phyloP scores from a whole-genome alignment of 768 basidiomycete genomes.

The Symmetrospora coprosmae region DNA sequence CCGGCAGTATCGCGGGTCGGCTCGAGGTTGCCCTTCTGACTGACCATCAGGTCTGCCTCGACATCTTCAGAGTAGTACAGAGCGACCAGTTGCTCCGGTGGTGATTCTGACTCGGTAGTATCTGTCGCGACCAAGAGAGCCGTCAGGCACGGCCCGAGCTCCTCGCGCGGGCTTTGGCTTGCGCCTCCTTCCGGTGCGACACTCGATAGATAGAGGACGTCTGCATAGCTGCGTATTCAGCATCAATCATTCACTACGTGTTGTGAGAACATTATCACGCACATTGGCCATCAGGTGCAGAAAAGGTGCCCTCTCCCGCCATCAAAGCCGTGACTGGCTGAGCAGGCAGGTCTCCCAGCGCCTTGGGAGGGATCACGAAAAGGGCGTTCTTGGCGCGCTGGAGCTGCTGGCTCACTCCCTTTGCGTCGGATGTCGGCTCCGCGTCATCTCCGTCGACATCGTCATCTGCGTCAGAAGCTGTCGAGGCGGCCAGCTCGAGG shows the following conservation, averaged over 20 bases:
- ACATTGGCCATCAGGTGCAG: conserved; percentile 62
- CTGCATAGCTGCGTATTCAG: conserved; percentile 36
- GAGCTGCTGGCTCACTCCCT: conserved; percentile 35
- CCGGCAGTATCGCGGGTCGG: background rate
- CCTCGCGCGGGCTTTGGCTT: background rate
- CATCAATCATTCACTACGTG: background rate
- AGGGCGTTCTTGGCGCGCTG: conserved; percentile 56
- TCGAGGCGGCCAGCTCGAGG: too few species aligned
- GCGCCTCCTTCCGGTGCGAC: conserved; percentile 25
- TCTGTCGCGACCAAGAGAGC: conserved; percentile 40
- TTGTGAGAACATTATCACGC: too few species aligned
- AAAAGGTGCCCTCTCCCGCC: conserved; percentile 59
- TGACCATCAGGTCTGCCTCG: background rate
- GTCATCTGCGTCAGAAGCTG: too few species aligned
- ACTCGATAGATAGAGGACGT: conserved; percentile 23
- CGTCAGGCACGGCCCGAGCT: conserved; percentile 39
- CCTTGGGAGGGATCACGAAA: conserved; percentile 59
- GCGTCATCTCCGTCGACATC: too few species aligned
- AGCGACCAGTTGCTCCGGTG: background rate
- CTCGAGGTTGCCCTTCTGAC: background rate
- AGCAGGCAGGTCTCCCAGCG: conserved; percentile 41
- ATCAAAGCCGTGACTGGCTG: conserved; percentile 48
- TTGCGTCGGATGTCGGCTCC: conserved; percentile 29
- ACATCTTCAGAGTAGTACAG: background rate
- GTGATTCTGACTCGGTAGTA: too few species aligned